A percentile compares a stretch with the other conserved stretches of the same genome.
phyloP scores from a whole-genome alignment of 1,139 yeast genomes.

The Debaryomyces psychrophilus region DNA sequence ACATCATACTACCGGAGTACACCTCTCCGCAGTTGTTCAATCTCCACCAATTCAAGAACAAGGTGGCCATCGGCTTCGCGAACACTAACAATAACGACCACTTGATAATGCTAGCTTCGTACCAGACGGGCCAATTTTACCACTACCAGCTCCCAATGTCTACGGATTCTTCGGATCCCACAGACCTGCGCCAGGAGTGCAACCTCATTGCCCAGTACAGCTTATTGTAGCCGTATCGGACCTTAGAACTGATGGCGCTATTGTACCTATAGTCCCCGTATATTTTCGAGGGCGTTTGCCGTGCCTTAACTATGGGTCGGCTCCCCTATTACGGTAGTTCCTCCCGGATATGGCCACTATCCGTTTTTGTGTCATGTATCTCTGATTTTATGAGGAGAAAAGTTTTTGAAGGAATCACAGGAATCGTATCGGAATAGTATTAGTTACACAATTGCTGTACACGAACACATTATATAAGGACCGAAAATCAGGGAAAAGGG shows the following conservation, averaged over 20 bases:
- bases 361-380: constrained; percentile 7
- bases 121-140: constrained; percentile 43
- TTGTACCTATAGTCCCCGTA: background rate
- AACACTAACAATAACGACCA: constrained; percentile 21
- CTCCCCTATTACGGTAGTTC: background rate
- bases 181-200: constrained; percentile 36
- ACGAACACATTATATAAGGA: constrained; percentile 5
- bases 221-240: constrained; percentile 14
- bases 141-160: constrained; percentile 41
- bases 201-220: constrained; percentile 29
- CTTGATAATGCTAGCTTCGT: constrained; percentile 42
- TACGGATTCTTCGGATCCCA: constrained; percentile 16
- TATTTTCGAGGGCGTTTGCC: background rate
- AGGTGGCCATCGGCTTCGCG: constrained; percentile 44
- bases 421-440: constrained; percentile 5
- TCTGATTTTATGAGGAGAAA: constrained; percentile 10
- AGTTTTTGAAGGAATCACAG: constrained; percentile 8
- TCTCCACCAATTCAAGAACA: constrained; percentile 16
- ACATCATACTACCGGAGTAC: constrained; percentile 41
- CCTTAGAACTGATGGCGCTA: background rate
- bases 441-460: constrained; percentile 7
- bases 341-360: background rate
- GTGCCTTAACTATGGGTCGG: background rate
- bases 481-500: background rate
- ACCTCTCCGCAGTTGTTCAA: constrained; percentile 21